Conservation (phyloP, 148 eudicot species). For the Amaranthus cruentus region DNA sequence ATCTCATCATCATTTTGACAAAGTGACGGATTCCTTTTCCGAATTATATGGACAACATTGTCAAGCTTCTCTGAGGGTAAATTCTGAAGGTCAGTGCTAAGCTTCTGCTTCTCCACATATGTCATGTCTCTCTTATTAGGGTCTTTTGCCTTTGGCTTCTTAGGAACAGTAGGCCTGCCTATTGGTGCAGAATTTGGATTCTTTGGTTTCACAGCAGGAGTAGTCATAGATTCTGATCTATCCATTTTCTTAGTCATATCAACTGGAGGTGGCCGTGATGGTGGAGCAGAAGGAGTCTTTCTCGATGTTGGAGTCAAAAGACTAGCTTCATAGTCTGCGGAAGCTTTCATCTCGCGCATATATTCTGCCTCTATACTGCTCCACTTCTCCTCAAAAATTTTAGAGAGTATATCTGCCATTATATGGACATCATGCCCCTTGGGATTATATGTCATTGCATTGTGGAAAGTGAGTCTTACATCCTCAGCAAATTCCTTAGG, state of each 20-base stretch:
- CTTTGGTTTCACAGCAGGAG: constrained; percentile 35
- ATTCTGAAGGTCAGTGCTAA: constrained; percentile 76
- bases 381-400: constrained; percentile 87
- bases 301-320: constrained; percentile 52
- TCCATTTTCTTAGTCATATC: constrained; percentile 36
- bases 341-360: constrained; percentile 37
- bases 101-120: constrained; percentile 81
- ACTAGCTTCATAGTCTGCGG: constrained; percentile 38
- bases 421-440: constrained; percentile 82
- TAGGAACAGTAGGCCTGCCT: constrained; percentile 54
- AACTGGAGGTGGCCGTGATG: constrained; percentile 31
- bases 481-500: constrained; percentile 86
- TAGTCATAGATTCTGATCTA: constrained; percentile 47
- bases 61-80: constrained; percentile 90
- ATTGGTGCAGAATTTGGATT: constrained; percentile 24
- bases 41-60: constrained; percentile 77
- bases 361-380: constrained; percentile 58
- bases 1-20: constrained; percentile 87
- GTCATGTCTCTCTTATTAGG: constrained; percentile 89
- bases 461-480: constrained; percentile 81
- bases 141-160: constrained; percentile 92
- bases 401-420: constrained; percentile 70
- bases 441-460: constrained; percentile 90
- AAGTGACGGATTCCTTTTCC: constrained; percentile 74
- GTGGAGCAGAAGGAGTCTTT: constrained; percentile 41